Evolutionary conservation across 192 early-diverging fungal species (phyloP), one percentile per base, ranked within the genome.

Genomic region (Rhizoclosmatium globosum): DNA sequence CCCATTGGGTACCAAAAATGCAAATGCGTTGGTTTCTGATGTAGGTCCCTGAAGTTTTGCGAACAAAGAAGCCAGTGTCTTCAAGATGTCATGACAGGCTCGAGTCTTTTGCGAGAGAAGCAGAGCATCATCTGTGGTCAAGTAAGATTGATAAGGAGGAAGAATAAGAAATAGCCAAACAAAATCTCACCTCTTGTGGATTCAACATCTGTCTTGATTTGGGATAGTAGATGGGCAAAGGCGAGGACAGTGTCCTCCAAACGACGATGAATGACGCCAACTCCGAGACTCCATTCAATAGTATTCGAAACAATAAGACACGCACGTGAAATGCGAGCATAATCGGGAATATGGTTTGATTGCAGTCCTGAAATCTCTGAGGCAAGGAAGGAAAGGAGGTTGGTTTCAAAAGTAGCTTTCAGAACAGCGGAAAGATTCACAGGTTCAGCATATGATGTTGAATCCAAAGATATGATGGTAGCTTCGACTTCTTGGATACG

Each of bases 21-120:
- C 4, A 21, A 62, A 62, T 13, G 64, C 13, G 6, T 77, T 76
- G 13, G 56, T 76, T n/a, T 17, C 72, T 38, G 46, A 38, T n/a
- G 21, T 62, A 31, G 61, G 46, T n/a, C 31, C 65, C 4, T 65
- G 45, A 50, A 62, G 78, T 64, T 77, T 59, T 21, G 74, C 68
- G 42, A 84, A 70, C 19, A 84, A 57, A 4, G 79, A n/a, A 9
- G 79, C 71, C 3, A 73, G 44, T 17, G 78, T 77, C 50, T 79
- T 78, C 19, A 84, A 60, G 17, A 81, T 57, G 46, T 83, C 82
- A 19, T 60, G 60, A 68, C 82, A 83, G 11, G 56, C 64, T 31
- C 48, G 50, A 11, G 72, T 64, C 21, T 68, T 70, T 13, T 44
- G 46, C 13, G 76, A 71, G 3, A 82, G 47, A 41, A 65, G 48